Conservation (phyloP, 345 rosid species). For the Ceriops decandra region DNA sequence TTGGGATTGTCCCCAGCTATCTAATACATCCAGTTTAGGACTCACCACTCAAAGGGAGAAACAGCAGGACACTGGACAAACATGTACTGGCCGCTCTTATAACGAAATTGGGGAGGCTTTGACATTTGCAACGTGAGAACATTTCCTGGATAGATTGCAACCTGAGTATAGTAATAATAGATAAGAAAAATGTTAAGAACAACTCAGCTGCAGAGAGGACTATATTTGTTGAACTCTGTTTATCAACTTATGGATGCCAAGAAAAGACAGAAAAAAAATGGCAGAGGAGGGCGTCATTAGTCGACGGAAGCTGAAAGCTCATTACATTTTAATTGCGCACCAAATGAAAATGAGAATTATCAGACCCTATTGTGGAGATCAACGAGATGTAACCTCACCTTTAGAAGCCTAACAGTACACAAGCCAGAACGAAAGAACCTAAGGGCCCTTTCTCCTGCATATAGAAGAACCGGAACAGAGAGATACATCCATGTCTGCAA, state of each 20-base stretch:
- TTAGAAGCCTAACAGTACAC: conserved; percentile 64
- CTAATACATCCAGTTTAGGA: not conserved
- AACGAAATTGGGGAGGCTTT: conserved; percentile 81
- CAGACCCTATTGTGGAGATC: not conserved
- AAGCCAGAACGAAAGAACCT: conserved; percentile 87
- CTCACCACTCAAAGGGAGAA: conserved; percentile 95
- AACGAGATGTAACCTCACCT: conserved; percentile 37
- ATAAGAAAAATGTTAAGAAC: not conserved
- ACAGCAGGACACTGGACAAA: conserved; percentile 97
- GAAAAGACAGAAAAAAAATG: no score
- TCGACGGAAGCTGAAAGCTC: not conserved
- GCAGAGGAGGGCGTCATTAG: not conserved
- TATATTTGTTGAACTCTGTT: not conserved
- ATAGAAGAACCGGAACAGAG: conserved; percentile 70
- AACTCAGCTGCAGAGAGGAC: not conserved
- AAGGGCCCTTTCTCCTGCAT: conserved; percentile 80
- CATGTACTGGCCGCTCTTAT: conserved; percentile 99
- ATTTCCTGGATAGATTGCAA: conserved; percentile 95
- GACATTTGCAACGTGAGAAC: conserved; percentile 95
- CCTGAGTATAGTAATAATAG: conserved; percentile 36
- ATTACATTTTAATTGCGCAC: not conserved
- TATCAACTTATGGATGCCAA: no score
- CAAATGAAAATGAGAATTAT: not conserved
- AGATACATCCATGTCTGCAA: conserved; percentile 96
- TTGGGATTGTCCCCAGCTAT: not conserved